Conservation (phyloP, 2,329 filamentous ascomycete genomes). For the Diaporthe velutina region DNA sequence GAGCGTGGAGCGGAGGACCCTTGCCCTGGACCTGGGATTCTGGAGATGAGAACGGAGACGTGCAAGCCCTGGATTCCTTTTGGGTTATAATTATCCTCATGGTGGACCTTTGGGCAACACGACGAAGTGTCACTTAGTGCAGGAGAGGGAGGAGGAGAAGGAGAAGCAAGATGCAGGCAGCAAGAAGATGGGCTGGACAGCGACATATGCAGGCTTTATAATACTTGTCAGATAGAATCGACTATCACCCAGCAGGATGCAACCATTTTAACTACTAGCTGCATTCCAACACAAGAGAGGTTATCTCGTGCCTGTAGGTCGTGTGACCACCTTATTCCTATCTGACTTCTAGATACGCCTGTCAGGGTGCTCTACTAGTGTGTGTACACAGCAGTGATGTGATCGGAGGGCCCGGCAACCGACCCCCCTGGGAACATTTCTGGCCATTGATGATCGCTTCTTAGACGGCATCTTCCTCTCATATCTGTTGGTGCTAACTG, state of each 20-base stretch:
- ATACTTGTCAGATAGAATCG: slow-evolving; percentile 2
- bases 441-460: background rate
- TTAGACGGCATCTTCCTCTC: background rate
- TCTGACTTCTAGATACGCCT: background rate
- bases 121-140: background rate
- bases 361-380: background rate
- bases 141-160: background rate
- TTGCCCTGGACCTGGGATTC: slow-evolving; percentile 19
- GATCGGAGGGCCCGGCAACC: slow-evolving; percentile 28
- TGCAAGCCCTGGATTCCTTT: slow-evolving; percentile 30
- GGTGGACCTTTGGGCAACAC: slow-evolving; percentile 27
- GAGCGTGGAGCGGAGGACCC: slow-evolving; percentile 23
- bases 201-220: slow-evolving; percentile 21
- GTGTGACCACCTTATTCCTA: slow-evolving; percentile 19
- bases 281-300: slow-evolving; percentile 8
- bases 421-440: background rate
- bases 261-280: slow-evolving; percentile 2
- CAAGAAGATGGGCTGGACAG: background rate
- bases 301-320: slow-evolving; percentile 1
- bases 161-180: slow-evolving; percentile 9
- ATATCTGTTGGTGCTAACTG: no score
- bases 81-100: slow-evolving; percentile 31
- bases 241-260: slow-evolving; percentile 19
- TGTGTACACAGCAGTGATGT: background rate
- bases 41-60: slow-evolving; percentile 29